Conservation (phyloP, 176 grass and related monocot genomes). For the Dactylis glomerata region DNA sequence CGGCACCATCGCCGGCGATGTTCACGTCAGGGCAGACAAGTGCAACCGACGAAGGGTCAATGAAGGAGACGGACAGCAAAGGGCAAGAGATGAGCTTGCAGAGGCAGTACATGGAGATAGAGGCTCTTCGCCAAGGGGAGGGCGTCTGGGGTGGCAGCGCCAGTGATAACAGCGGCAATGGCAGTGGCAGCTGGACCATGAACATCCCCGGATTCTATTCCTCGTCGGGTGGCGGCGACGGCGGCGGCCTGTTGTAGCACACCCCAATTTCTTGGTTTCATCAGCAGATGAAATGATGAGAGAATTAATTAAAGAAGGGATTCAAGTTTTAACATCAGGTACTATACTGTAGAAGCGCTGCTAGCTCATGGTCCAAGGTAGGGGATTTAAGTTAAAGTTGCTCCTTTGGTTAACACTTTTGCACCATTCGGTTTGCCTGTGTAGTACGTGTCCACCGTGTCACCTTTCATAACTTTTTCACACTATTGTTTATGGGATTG, state of each 20-base stretch:
- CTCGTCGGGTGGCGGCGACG: conserved; percentile 36
- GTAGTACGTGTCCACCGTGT: conserved; percentile 32
- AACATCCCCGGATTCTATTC: conserved; percentile 66
- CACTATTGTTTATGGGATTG: conserved; percentile 39
- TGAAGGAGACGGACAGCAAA: conserved; percentile 49
- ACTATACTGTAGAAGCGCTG: conserved; percentile 6
- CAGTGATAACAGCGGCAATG: conserved; percentile 10
- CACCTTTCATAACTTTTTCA: conserved; percentile 31
- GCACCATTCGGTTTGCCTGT: conserved; percentile 33
- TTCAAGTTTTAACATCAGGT: conserved; percentile 25
- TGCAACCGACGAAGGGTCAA: conserved; percentile 35
- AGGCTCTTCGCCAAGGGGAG: conserved; percentile 41
- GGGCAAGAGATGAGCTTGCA: conserved; percentile 43
- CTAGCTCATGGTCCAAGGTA: conserved; percentile 48
- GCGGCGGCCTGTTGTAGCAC: conserved; percentile 35
- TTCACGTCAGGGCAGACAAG: conserved; percentile 45
- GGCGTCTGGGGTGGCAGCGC: conserved; percentile 43
- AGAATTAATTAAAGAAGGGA: not conserved
- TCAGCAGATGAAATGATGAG: not conserved
- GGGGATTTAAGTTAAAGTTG: conserved; percentile 43
- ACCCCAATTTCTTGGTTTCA: not conserved
- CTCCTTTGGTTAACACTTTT: conserved; percentile 34
- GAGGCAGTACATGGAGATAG: conserved; percentile 56
- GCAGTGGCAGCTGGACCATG: conserved; percentile 49
- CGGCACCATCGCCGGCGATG: conserved; percentile 2